Percentiles rank a stretch among this genome's conserved stretches.
Evolutionary conservation across 73 alveolate genomes (phyloP).

Genomic region (Stentor roeselii): DNA sequence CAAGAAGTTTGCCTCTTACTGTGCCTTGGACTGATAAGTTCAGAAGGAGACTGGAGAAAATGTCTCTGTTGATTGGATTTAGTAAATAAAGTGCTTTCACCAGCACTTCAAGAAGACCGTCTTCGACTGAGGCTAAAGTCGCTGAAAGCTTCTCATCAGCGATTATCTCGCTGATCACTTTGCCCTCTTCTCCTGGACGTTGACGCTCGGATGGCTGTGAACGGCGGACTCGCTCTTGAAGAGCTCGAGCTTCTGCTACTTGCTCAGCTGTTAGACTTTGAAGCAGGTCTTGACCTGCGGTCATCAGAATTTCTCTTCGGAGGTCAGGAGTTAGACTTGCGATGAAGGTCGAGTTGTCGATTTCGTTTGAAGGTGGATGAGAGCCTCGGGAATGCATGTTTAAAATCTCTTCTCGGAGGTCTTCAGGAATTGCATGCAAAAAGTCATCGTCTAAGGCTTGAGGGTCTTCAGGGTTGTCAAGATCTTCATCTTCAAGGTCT

Average conservation of each 20-base stretch:
- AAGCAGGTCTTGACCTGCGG: conserved; percentile 44
- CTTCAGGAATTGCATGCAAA: neutral
- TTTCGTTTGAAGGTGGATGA: conserved; percentile 33
- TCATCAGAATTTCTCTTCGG: conserved; percentile 51
- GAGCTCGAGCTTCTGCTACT: conserved; percentile 59
- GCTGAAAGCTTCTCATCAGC: conserved; percentile 17
- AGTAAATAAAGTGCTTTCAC: neutral
- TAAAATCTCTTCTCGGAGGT: neutral
- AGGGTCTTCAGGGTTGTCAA: neutral
- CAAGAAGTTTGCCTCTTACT: neutral
- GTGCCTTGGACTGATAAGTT: neutral
- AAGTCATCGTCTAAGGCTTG: neutral
- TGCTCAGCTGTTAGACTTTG: conserved; percentile 51
- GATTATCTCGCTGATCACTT: neutral
- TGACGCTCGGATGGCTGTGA: neutral
- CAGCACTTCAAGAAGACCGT: neutral
- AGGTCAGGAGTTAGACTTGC: conserved; percentile 51
- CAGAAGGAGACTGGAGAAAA: neutral
- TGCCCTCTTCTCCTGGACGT: conserved; percentile 9
- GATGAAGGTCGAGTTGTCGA: conserved; percentile 61
- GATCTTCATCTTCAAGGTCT: too few relatives aligned
- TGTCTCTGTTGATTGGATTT: conserved; percentile 8
- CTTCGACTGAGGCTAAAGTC: conserved; percentile 6
- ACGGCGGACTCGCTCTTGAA: conserved; percentile 20
- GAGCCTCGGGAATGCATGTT: too few relatives aligned